A percentile compares a stretch with the other conserved stretches of the same genome.
Evolutionary conservation across 2,329 filamentous ascomycete genomes (phyloP).

Genomic region (Didymella keratinophila): DNA sequence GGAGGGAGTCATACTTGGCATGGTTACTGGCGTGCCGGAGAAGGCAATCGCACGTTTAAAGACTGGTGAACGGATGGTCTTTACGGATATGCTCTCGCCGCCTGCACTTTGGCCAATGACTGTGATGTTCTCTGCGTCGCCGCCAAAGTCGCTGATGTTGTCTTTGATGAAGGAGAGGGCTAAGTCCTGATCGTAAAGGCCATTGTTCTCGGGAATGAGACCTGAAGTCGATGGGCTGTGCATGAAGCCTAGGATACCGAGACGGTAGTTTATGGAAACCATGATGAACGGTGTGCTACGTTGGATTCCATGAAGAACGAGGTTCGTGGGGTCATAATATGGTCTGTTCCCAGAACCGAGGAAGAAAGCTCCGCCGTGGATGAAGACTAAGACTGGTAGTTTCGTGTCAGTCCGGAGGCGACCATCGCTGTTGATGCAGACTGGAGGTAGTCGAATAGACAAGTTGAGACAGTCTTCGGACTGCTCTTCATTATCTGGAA

Average conservation of each 20-base stretch:
- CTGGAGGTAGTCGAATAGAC: slow-evolving; percentile 40
- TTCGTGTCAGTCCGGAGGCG: slow-evolving; percentile 21
- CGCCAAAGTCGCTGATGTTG: slow-evolving; percentile 48
- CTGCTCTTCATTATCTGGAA: slow-evolving; percentile 28
- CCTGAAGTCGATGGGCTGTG: slow-evolving; percentile 54
- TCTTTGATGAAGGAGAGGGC: slow-evolving; percentile 49
- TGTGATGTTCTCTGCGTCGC: slow-evolving; percentile 45
- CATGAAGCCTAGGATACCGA: slow-evolving; percentile 43
- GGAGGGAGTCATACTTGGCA: slow-evolving; percentile 23
- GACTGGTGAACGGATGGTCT: slow-evolving; percentile 19
- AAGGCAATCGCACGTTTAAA: slow-evolving; percentile 29
- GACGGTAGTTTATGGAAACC: slow-evolving; percentile 33
- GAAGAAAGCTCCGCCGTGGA: slow-evolving; percentile 61
- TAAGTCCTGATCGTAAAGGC: slow-evolving; percentile 43
- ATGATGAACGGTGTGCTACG: slow-evolving; percentile 19
- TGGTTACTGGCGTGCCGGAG: slow-evolving; percentile 26
- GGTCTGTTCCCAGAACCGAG: slow-evolving; percentile 61
- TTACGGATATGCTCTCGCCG: slow-evolving; percentile 35
- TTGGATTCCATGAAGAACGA: slow-evolving; percentile 18
- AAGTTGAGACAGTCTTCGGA: slow-evolving; percentile 58
- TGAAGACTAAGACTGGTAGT: slow-evolving; percentile 61
- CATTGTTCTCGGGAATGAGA: slow-evolving; percentile 38
- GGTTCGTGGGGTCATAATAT: slow-evolving; percentile 55
- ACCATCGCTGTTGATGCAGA: slow-evolving; percentile 50
- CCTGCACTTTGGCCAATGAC: slow-evolving; percentile 58